Evolutionary conservation across 1,139 yeast genomes (phyloP).

Genomic region (Yamadazyma atmosphaerica): DNA sequence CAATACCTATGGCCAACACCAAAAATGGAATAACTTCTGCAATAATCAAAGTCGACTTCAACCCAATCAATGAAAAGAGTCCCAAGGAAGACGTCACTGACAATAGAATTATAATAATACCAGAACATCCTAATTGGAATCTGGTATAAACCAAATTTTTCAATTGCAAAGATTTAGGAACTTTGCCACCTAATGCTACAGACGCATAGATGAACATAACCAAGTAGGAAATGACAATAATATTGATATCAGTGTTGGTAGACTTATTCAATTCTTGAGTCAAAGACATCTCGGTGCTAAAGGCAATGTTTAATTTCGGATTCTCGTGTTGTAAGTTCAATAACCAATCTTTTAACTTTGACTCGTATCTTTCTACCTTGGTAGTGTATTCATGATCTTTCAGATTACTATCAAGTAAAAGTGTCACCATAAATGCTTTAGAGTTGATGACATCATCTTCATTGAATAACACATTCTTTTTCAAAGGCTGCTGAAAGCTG

Average conservation of each 20-base stretch:
- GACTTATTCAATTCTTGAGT: constrained; percentile 82
- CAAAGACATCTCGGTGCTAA: constrained; percentile 79
- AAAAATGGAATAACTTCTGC: constrained; percentile 98
- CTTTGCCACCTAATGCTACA: constrained; percentile 69
- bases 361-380: constrained; percentile 66
- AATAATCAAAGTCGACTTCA: constrained; percentile 85
- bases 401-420: constrained; percentile 51
- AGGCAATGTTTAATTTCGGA: constrained; percentile 63
- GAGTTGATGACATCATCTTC: constrained; percentile 55
- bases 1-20: constrained; percentile 92
- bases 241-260: constrained; percentile 73
- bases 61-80: constrained; percentile 67
- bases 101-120: constrained; percentile 74
- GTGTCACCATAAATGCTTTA: constrained; percentile 72
- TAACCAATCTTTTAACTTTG: constrained; percentile 56
- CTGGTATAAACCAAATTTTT: constrained; percentile 56
- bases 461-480: constrained; percentile 63
- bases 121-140: constrained; percentile 75
- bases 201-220: constrained; percentile 93
- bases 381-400: constrained; percentile 34
- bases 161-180: constrained; percentile 27
- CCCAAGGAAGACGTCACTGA: constrained; percentile 86
- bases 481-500: constrained; percentile 85
- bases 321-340: constrained; percentile 44
- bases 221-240: constrained; percentile 72